Percentiles rank a stretch among this genome's conserved stretches.
Conservation (phyloP, 345 rosid species). For the Arabis hirsuta region DNA sequence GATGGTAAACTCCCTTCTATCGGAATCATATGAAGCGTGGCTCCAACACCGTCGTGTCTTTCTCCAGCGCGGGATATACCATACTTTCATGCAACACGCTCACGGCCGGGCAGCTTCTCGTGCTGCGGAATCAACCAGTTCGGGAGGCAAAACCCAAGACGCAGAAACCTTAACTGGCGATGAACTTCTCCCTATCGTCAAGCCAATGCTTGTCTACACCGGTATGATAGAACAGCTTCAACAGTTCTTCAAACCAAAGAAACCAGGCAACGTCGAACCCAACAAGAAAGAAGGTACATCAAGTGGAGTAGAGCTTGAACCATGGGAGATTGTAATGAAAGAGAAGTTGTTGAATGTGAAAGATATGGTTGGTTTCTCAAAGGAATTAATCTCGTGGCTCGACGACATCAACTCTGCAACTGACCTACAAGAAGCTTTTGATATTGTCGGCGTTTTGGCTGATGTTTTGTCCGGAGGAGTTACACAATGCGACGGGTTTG, state of each 20-base stretch:
- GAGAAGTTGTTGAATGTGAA: conserved; percentile 67
- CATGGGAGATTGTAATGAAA: conserved; percentile 84
- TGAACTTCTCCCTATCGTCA: conserved; percentile 67
- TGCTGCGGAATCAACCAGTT: conserved; percentile 54
- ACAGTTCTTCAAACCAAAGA: conserved; percentile 70
- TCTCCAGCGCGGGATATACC: conserved; percentile 88
- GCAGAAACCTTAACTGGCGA: conserved; percentile 49
- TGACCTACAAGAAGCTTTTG: conserved; percentile 92
- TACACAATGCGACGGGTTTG: conserved; percentile 73
- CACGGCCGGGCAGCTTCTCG: conserved; percentile 67
- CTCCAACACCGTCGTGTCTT: conserved; percentile 82
- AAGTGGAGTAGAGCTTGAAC: conserved; percentile 58
- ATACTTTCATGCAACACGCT: conserved; percentile 85
- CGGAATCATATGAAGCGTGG: conserved; percentile 94
- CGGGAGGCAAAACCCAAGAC: conserved; percentile 43
- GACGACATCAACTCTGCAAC: conserved; percentile 76
- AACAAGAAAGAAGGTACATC: conserved; percentile 53
- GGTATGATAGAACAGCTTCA: conserved; percentile 96
- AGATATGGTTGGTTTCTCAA: conserved; percentile 86
- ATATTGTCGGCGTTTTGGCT: conserved; percentile 68
- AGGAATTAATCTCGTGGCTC: conserved; percentile 81
- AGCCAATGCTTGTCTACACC: conserved; percentile 85
- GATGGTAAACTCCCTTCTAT: conserved; percentile 96
- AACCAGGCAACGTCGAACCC: conserved; percentile 41
- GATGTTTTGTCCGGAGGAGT: conserved; percentile 82